phyloP scores from a whole-genome alignment of 495 filamentous ascomycete species.

The Talaromyces liani region DNA sequence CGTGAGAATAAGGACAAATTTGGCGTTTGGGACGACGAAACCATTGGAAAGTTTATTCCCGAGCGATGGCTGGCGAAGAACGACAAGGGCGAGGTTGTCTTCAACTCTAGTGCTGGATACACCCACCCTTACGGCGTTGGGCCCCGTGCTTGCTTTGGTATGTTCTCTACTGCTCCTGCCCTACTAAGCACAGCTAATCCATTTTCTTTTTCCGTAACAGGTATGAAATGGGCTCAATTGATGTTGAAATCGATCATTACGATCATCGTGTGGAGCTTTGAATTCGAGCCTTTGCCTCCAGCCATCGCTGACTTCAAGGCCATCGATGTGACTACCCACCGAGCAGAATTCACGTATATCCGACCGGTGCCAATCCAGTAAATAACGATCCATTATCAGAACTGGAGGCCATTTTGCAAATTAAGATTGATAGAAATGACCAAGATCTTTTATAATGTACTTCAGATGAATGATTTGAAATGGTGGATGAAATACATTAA shows the following conservation, averaged over 20 bases:
- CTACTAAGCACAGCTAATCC: not conserved
- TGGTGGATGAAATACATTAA: not conserved
- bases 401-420: not conserved
- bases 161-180: not conserved
- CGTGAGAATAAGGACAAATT: not conserved
- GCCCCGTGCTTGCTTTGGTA: not conserved
- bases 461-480: not conserved
- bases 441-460: not conserved
- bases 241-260: not conserved
- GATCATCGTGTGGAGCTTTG: not conserved
- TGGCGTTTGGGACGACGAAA: not conserved
- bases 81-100: not conserved
- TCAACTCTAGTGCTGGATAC: not conserved
- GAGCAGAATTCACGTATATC: not conserved
- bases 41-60: not conserved
- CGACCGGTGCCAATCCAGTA: not conserved
- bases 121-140: not conserved
- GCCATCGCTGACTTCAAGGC: not conserved
- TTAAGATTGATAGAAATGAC: not conserved
- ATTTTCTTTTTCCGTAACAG: not conserved
- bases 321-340: not conserved
- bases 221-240: not conserved
- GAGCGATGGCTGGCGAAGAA: not conserved
- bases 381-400: not conserved
- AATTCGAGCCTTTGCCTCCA: not conserved